Evolutionary conservation across 345 rosid genomes (phyloP).

Genomic region (thale cress (Arabidopsis thaliana)): DNA sequence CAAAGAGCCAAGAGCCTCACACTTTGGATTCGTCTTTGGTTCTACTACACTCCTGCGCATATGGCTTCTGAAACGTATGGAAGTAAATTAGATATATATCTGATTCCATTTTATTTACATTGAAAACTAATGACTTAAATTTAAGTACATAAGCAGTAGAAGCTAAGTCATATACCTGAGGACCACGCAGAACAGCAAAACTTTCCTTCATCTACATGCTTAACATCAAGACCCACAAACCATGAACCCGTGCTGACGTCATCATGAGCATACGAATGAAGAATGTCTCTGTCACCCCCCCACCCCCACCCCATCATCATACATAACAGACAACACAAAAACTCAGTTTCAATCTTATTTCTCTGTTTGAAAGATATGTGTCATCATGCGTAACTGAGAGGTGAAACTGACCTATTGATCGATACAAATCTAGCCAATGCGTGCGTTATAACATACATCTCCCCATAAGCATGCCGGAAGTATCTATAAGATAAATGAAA

Average conservation of each 20-base stretch:
- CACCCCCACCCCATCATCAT: constrained; percentile 24
- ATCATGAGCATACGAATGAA: constrained; percentile 69
- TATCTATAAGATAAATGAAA: constrained; percentile 55
- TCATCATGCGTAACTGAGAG: not conserved
- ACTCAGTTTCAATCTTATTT: constrained; percentile 12
- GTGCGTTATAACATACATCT: constrained; percentile 69
- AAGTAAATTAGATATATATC: not conserved
- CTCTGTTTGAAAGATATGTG: not conserved
- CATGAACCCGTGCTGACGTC: constrained; percentile 81
- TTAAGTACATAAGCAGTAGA: constrained; percentile 18
- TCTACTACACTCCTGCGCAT: constrained; percentile 63
- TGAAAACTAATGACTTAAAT: not conserved
- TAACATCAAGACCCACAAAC: constrained; percentile 77
- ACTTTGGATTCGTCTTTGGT: constrained; percentile 20
- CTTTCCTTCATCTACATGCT: constrained; percentile 69
- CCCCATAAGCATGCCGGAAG: constrained; percentile 80
- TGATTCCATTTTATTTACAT: not conserved
- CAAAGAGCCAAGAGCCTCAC: constrained; percentile 31
- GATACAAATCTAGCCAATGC: constrained; percentile 75
- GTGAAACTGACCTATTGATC: constrained; percentile 61
- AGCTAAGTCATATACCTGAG: constrained; percentile 52
- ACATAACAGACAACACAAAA: constrained; percentile 7
- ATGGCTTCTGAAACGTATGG: constrained; percentile 62
- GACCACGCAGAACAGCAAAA: constrained; percentile 83
- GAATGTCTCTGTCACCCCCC: constrained; percentile 55